These are phyloP conservation scores for Panicum hallii DNA, from an alignment of 202 grass and related monocot genomes.

Conservation along the genomic window DNA sequence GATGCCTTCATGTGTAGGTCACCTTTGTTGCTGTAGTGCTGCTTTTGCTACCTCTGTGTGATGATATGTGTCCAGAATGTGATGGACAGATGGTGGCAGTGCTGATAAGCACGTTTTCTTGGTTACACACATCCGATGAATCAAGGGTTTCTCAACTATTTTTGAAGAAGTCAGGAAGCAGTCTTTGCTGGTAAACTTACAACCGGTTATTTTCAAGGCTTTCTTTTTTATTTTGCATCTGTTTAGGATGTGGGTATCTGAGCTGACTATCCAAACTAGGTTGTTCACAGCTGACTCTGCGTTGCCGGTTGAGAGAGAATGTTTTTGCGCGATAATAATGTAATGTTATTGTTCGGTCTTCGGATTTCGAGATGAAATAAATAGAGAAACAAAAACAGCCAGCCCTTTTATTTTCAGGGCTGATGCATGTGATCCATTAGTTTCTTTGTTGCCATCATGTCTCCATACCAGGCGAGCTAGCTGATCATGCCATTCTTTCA, in stretches of 20 bases:
- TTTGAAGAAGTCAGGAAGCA: neutral
- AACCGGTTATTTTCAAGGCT: neutral
- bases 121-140: neutral
- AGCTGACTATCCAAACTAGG: neutral
- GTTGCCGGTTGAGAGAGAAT: neutral
- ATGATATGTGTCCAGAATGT: slow-evolving; percentile 18
- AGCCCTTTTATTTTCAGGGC: neutral
- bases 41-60: slow-evolving; percentile 5
- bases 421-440: neutral
- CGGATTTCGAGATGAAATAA: neutral
- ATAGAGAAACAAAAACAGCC: neutral
- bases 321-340: neutral
- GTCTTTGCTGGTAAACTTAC: neutral
- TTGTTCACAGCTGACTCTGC: too few relatives aligned
- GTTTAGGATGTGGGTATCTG: too few relatives aligned
- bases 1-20: slow-evolving; percentile 39
- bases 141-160: neutral
- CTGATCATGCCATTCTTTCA: neutral
- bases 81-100: neutral
- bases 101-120: neutral
- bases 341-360: neutral
- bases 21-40: slow-evolving; percentile 21
- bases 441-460: neutral
- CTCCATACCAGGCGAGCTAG: neutral
- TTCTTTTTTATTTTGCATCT: neutral